Base-by-base conservation (phyloP, 345 rosid species). In the Gossypium sturtianum region DNA sequence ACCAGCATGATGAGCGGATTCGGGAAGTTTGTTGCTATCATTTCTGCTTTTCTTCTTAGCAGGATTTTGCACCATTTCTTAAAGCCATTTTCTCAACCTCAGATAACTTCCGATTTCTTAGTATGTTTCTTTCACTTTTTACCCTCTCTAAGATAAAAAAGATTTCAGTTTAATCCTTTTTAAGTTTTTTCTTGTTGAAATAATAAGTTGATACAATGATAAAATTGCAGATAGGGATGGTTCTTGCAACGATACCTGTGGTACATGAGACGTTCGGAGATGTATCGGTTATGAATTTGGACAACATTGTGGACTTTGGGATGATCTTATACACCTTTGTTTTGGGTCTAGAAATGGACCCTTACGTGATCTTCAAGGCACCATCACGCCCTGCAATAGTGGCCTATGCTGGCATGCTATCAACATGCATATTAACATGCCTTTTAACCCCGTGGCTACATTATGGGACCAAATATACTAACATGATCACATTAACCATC, bases 261-360 rank as follows among this genome's bases (percentile, higher is more conserved):
- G 75, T 89, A 25, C 80, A 86, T 1, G 62, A 69, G 1, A 81
- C 88, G 5, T 84, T 87, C 25, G 80, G 75, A 13, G 85, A 82
- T 11, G 69, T 81, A 10, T 84, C 80, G 58, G 43, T 83, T 11
- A 9, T 83, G 12, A 90, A 89, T 9, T 45, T 93, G 53, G 84
- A 91, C 63, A 85, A 84, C 62, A 73, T 87, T 0, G 86, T 86
- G 1, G 93, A 90, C 76, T 91, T 93, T 1, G 99, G 96, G 10
- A 93, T 95, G 92, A 83, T 92, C 12, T 88, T 90, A 43, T 93
- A 93, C 80, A 85, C 90, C 86, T 95, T 95, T 25, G 94, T 90
- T 70, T 76, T 91, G 72, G 99, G 97, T 51, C 72, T 95, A 43
- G 98, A 95, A 82, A 95, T 93, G 99, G 87, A 93, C 70, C 97